These are phyloP conservation scores for Jacaranda copaia DNA, from an alignment of 257 asterid genomes.

Conservation along the genomic window DNA sequence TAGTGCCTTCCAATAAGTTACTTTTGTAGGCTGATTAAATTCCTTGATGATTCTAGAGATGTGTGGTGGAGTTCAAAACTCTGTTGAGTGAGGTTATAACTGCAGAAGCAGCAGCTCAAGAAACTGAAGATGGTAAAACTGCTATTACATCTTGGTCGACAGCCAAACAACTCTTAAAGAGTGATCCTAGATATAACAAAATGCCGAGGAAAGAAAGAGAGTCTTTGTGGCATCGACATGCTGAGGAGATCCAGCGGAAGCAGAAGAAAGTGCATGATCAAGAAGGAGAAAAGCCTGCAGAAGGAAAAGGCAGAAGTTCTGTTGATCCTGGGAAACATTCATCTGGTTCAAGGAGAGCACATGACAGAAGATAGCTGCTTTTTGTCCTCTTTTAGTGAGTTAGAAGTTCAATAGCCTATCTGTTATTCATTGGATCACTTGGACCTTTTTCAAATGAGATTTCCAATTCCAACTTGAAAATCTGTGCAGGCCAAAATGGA, in stretches of 20 bases:
- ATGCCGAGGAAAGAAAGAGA: conserved; percentile 92
- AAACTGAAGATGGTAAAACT: conserved; percentile 82
- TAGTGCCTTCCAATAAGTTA: background rate
- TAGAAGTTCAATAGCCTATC: conserved; percentile 2
- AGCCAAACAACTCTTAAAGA: conserved; percentile 76
- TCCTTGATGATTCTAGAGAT: conserved; percentile 55
- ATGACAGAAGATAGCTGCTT: conserved; percentile 53
- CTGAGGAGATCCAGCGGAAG: conserved; percentile 78
- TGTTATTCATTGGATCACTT: no score
- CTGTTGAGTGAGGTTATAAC: conserved; percentile 70
- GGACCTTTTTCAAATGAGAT: background rate
- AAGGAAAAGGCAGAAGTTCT: conserved; percentile 51
- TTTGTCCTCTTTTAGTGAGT: background rate
- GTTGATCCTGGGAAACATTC: conserved; percentile 53
- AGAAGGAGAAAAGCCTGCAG: conserved; percentile 58
- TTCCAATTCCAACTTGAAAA: background rate
- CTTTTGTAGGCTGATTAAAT: conserved; percentile 18
- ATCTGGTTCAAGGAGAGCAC: conserved; percentile 54
- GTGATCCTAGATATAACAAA: conserved; percentile 76
- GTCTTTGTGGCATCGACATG: conserved; percentile 81
- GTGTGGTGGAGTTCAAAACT: conserved; percentile 66
- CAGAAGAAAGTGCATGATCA: conserved; percentile 55
- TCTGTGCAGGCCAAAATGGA: no score
- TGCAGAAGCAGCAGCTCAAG: conserved; percentile 67
- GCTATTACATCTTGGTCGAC: conserved; percentile 86